These are phyloP conservation scores for Aureobasidium sp. DNA, from an alignment of 2,329 filamentous ascomycete species.

Conservation along the genomic window DNA sequence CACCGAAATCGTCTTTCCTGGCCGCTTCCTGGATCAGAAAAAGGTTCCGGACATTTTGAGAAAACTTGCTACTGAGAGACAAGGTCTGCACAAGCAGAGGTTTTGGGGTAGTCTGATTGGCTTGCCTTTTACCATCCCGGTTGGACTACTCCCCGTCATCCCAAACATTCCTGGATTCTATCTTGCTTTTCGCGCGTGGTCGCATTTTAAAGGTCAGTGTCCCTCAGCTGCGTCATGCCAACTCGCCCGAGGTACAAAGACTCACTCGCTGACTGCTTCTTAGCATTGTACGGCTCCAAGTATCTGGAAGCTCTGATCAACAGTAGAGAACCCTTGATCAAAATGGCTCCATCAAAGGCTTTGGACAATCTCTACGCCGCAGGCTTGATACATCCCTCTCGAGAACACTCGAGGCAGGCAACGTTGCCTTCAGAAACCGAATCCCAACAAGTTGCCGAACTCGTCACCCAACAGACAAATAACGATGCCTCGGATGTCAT, in stretches of 20 bases:
- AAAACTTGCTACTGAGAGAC: slow-evolving; percentile 70
- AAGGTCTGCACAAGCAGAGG: slow-evolving; percentile 66
- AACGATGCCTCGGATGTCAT: slow-evolving; percentile 40
- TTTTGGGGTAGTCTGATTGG: slow-evolving; percentile 75
- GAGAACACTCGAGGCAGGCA: slow-evolving; percentile 34
- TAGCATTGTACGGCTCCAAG: slow-evolving; percentile 71
- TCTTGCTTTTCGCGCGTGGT: slow-evolving; percentile 82
- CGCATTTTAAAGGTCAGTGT: slow-evolving; percentile 62
- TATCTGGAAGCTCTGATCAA: slow-evolving; percentile 76
- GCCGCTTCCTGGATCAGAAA: slow-evolving; percentile 55
- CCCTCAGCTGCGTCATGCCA: not conserved
- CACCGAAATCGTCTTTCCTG: slow-evolving; percentile 66
- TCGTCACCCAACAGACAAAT: slow-evolving; percentile 35
- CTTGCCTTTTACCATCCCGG: slow-evolving; percentile 74
- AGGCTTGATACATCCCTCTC: slow-evolving; percentile 39
- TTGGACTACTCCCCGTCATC: slow-evolving; percentile 18
- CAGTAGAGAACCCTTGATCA: slow-evolving; percentile 56
- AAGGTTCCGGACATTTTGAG: slow-evolving; percentile 60
- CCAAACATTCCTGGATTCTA: slow-evolving; percentile 15
- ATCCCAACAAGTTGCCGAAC: slow-evolving; percentile 31
- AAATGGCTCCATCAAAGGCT: slow-evolving; percentile 55
- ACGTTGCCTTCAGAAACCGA: slow-evolving; percentile 32
- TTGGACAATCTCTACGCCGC: slow-evolving; percentile 69
- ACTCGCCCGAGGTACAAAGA: not conserved
- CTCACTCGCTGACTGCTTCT: not conserved